A percentile compares a stretch with the other conserved stretches of the same genome.
These are phyloP conservation scores for Plasmodium gonderi DNA, from an alignment of 169 alveolate species.

Conservation along the genomic window DNA sequence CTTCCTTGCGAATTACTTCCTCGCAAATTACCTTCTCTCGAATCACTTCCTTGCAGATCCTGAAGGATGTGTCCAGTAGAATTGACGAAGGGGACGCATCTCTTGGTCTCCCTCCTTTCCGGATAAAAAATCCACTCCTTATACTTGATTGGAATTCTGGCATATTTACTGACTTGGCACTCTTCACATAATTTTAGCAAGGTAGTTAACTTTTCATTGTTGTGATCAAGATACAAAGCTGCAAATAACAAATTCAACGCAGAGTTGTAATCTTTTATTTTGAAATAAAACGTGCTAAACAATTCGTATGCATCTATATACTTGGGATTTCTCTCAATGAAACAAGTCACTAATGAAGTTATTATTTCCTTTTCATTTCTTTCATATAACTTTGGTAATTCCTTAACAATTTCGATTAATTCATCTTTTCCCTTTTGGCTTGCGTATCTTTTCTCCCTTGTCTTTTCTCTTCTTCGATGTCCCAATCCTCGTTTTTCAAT, in stretches of 20 bases:
- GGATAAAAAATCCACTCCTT: slow-evolving; percentile 13
- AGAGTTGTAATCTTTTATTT: slow-evolving; percentile 7
- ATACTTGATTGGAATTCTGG: slow-evolving; percentile 30
- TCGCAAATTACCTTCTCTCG: background rate
- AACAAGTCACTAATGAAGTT: slow-evolving; percentile 1
- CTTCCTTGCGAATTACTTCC: background rate
- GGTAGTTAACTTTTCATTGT: background rate
- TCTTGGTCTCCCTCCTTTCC: background rate
- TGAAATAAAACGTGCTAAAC: slow-evolving; percentile 17
- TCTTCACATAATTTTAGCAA: slow-evolving; percentile 41
- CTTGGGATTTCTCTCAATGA: slow-evolving; percentile 28
- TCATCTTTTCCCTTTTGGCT: slow-evolving; percentile 8
- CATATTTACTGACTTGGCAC: background rate
- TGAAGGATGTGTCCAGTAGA: no score
- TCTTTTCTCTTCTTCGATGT: background rate
- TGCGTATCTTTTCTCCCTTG: background rate
- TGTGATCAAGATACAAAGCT: slow-evolving; percentile 31
- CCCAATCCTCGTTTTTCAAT: background rate
- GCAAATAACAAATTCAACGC: slow-evolving; percentile 34
- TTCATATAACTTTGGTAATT: slow-evolving; percentile 30
- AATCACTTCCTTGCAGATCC: background rate
- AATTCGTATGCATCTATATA: slow-evolving; percentile 8
- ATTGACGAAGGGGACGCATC: no score
- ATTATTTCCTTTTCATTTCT: slow-evolving; percentile 24
- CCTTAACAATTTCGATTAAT: slow-evolving; percentile 10